phyloP scores from a whole-genome alignment of 805 yeast genomes.

The Nakazawaea wyomingensis region DNA sequence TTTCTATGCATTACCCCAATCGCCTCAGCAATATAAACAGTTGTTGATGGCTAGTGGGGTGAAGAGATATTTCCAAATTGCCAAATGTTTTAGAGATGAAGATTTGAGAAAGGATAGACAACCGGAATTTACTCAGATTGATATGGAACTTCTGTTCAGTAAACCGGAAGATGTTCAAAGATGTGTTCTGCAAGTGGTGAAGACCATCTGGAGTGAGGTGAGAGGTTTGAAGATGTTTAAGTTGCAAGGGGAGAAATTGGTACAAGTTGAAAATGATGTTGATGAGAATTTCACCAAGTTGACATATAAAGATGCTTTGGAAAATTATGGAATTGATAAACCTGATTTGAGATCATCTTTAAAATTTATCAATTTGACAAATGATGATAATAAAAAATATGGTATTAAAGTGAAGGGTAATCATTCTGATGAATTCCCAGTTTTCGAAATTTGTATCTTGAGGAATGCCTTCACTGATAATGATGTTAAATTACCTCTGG shows the following conservation, averaged over 20 bases:
- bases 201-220: conserved; percentile 48
- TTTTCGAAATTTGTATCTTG: conserved; percentile 70
- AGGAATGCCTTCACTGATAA: conserved; percentile 37
- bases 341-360: conserved; percentile 78
- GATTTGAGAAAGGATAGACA: conserved; percentile 93
- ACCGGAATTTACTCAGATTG: conserved; percentile 97
- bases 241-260: conserved; percentile 29
- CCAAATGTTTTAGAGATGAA: conserved; percentile 94
- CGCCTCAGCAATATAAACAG: conserved; percentile 97
- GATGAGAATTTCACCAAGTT: conserved; percentile 38
- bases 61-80: conserved; percentile 80
- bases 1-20: conserved; percentile 91
- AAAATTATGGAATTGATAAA: conserved; percentile 83
- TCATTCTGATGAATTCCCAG: conserved; percentile 45
- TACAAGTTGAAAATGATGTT: conserved; percentile 18
- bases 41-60: conserved; percentile 92
- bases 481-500: conserved; percentile 26
- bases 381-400: conserved; percentile 18
- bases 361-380: conserved; percentile 35
- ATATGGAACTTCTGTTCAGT: conserved; percentile 87
- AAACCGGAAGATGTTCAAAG: conserved; percentile 59
- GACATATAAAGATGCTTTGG: conserved; percentile 64
- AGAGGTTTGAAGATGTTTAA: conserved; percentile 34
- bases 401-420: conserved; percentile 25
- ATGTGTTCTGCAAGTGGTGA: conserved; percentile 56